Evolutionary conservation across 2,329 filamentous ascomycete genomes (phyloP), one percentile per base, ranked within the genome.

Genomic region (Hysterium pulicare): DNA sequence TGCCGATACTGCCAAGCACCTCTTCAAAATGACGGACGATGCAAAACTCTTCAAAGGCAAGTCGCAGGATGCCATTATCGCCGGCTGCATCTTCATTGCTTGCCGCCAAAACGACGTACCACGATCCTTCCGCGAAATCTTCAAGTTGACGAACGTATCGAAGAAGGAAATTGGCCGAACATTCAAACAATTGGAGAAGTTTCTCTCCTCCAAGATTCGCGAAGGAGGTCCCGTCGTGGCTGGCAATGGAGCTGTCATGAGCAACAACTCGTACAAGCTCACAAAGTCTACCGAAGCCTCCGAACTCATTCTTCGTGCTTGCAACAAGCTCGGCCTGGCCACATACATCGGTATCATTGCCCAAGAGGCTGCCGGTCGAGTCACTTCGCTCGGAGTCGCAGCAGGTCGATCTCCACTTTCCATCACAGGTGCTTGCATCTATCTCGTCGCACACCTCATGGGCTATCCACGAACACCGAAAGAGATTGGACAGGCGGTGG

Each of bases 91-190:
- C 68, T 97, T 98, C 74, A 91, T 98, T 57, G 90, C 93, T 31
- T 97, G 91, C 66, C 89, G 93, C 33, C 89, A 96, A 68, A 86
- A 88, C 61, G 81, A 83, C 48, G 85, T 90, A 22, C 85, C 87
- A 4, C 86, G 93, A 52, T 95, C 90, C 3, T 98, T 98, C 72
- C 83, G 87, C 37, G 94, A 98, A 67, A 93, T 98, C 58, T 94
- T 87, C 71, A 85, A 89, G 47, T 76, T 97, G 65, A 98, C 93
- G 7, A 88, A 87, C 54, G 91, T 98, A 21, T 84, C 86, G 47
- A 96, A 97, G 75, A 97, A 97, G 72, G 94, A 98, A 63, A 95
- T 98, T 50, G 93, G 93, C 17, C 78, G 90, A 44, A 91, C 91
- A 19, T 98, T 96, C 79, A 98, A 98, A 74, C 76, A 83, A 44